A percentile compares a stretch with the other conserved stretches of the same genome.
phyloP scores from a whole-genome alignment of 2,329 filamentous ascomycete species.

The Magnaporthiopsis rhizophila region DNA sequence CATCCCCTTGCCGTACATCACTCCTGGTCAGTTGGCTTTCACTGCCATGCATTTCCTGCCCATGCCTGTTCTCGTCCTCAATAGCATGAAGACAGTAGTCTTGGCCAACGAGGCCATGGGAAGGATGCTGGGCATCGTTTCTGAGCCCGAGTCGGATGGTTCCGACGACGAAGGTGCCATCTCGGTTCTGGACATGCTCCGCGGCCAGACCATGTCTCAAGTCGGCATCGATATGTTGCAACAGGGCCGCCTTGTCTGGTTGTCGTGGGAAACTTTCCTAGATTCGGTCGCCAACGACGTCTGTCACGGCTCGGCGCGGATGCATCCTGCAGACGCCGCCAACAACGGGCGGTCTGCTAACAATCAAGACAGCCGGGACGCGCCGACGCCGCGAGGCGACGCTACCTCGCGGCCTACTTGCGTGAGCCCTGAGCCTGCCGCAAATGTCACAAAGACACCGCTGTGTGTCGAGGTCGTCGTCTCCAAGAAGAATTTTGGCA shows the following conservation, averaged over 20 bases:
- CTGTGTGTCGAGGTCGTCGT: slow-evolving; percentile 59
- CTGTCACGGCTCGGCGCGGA: slow-evolving; percentile 16
- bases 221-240: slow-evolving; percentile 68
- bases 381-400: slow-evolving; percentile 13
- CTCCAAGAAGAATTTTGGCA: slow-evolving; percentile 37
- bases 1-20: slow-evolving; percentile 37
- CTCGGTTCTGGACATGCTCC: slow-evolving; percentile 49
- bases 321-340: slow-evolving; percentile 4
- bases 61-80: slow-evolving; percentile 62
- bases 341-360: not conserved
- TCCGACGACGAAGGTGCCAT: slow-evolving; percentile 31
- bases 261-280: slow-evolving; percentile 52
- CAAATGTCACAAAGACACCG: not conserved
- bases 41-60: slow-evolving; percentile 67
- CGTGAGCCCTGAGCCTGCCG: not conserved
- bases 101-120: slow-evolving; percentile 72
- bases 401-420: slow-evolving; percentile 25
- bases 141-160: slow-evolving; percentile 28
- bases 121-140: slow-evolving; percentile 53
- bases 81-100: slow-evolving; percentile 59
- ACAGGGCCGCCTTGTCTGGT: slow-evolving; percentile 52
- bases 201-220: slow-evolving; percentile 58
- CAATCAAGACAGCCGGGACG: slow-evolving; percentile 6
- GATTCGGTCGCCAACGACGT: slow-evolving; percentile 42
- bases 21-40: slow-evolving; percentile 50